Percentiles rank a stretch among this genome's conserved stretches.
Conservation (phyloP, 495 filamentous ascomycete species). For the Penicillium manginii region DNA sequence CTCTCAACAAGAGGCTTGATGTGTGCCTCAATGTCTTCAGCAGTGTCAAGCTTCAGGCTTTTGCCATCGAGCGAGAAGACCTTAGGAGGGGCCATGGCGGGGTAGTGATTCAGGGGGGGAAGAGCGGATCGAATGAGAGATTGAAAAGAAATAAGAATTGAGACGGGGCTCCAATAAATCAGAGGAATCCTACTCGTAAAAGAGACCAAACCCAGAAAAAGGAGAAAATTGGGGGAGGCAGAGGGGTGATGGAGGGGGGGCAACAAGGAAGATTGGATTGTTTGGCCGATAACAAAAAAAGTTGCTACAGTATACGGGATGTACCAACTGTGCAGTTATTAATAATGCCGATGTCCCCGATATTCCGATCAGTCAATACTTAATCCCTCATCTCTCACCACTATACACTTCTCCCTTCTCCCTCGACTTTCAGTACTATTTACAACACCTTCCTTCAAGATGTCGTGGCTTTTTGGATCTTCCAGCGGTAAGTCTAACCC, state of each 20-base stretch:
- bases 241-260: background rate
- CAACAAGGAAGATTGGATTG: slow-evolving; percentile 19
- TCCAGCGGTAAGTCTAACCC: slow-evolving; percentile 38
- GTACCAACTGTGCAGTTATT: slow-evolving; percentile 33
- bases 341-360: slow-evolving; percentile 29
- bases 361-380: slow-evolving; percentile 11
- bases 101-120: slow-evolving; percentile 31
- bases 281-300: slow-evolving; percentile 29
- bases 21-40: slow-evolving; percentile 83
- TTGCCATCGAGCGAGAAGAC: slow-evolving; percentile 90
- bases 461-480: slow-evolving; percentile 49
- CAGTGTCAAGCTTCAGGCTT: slow-evolving; percentile 86
- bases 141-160: background rate
- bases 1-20: slow-evolving; percentile 72
- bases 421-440: background rate
- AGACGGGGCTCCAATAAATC: background rate
- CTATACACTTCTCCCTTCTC: background rate
- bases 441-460: slow-evolving; percentile 16
- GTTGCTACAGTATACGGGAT: slow-evolving; percentile 21
- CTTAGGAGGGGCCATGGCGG: slow-evolving; percentile 63
- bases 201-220: slow-evolving; percentile 8
- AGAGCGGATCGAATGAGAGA: background rate
- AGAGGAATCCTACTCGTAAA: background rate
- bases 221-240: background rate
- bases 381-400: slow-evolving; percentile 4